Base-by-base conservation (phyloP, 257 asterid genomes). In the Capsicum chinense region DNA sequence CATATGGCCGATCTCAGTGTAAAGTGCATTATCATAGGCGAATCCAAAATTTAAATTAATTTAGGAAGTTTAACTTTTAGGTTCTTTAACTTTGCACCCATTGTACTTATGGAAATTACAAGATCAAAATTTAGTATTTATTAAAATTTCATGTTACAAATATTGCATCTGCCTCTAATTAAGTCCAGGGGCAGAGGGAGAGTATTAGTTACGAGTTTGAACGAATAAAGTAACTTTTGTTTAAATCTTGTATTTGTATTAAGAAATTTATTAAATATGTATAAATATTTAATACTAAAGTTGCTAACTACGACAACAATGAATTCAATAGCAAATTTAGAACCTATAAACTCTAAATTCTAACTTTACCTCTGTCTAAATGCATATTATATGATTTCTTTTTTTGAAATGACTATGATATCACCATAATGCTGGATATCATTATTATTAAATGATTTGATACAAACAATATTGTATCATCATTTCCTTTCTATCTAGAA, bases 401-500 rank as follows among this genome's bases (percentile, higher is more conserved):
- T 44, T 44, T 44, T 44, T 44, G 6, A 44, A 7, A 74, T 3
- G 21, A 21, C 7, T 74, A 15, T 13, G 11, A 52, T 39, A 76
- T 50, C 63, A 76, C 15, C 39, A 52, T n/a, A 26, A 21, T 52
- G 63, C 15, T 73, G 19, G 60, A 52, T 52, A 52, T 26, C 48
- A 76, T 76, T 52, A 76, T 52, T 76, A 52, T 50, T 50, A 63
- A 26, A 52, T 76, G 81, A 76, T 52, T 52, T 76, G 63, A 76
- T 21, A 52, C 80, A 21, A 52, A 13, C 63, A 76, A 7, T 52
- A 76, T 13, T 21, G 15, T 35, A 26, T 52, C 81, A 52, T 50
- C 48, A 52, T 2, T 3, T 48, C 44, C 21, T 74, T 44, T 74
- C 2, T 33, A 33, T 74, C 44, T 76, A 76, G 62, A 74, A 50